Evolutionary conservation across 805 yeast species (phyloP), one percentile per base, ranked within the genome.

Genomic region (Zygosaccharomyces kombuchaensis): DNA sequence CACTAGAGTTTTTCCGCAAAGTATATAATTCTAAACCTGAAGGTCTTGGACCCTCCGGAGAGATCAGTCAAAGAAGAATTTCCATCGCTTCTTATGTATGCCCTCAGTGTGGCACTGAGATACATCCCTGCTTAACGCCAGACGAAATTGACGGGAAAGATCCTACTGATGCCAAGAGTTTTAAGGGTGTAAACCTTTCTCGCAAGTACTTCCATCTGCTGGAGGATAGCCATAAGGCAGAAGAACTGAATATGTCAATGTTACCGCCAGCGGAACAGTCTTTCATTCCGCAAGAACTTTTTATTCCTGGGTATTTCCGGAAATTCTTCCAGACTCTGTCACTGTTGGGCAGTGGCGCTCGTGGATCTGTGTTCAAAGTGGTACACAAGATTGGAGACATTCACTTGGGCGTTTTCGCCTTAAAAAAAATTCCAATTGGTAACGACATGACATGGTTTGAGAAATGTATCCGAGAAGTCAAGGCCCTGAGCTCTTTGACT

Each of bases 401-500:
- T 9, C 76, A 82, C 19, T 60, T 89, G 26, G 96, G 96, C 0
- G 69, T 77, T 0, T 89, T 85, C 72, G 96, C 96, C 0, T 71
- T 89, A 46, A 89, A 89, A 57, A 81, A 88, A 57, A 85, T 89
- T 6, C 83, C 91, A 6, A 83, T 89, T 36, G 96, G 96, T 0
- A 78, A 85, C 56, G 81, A 85, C 54, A 73, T 80, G 44, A 71
- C 69, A n/a, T 80, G 85, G 73, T 72, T 89, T 27, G 75, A 77
- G 37, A 80, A 79, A 50, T 89, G 86, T 4, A 68, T 89, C 40
- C 75, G 80, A 47, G 96, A 89, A 60, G 96, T 89, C 3, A 75
- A 83, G 52, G 76, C 90, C 41, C 65, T 89, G 30, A 83, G 67
- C 40, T 73, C 63, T 26, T 52, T 68, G 45, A 78, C 68, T 42